A percentile compares a stretch with the other conserved stretches of the same genome.
These are phyloP conservation scores for Monosporozyma aquatica DNA, from an alignment of 805 yeast genomes.

Conservation along the genomic window DNA sequence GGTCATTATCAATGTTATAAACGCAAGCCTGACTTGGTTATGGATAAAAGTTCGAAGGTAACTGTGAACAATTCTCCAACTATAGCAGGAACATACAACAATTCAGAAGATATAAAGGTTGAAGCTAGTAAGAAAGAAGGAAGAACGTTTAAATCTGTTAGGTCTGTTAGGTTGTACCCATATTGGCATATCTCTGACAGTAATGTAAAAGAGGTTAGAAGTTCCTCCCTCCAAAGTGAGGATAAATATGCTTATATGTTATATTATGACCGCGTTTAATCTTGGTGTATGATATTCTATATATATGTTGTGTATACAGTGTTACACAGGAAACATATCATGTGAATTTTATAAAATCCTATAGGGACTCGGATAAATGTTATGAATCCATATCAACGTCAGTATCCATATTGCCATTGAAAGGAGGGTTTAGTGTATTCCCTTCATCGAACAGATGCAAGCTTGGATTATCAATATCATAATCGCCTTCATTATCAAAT, in stretches of 20 bases:
- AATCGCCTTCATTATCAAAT: conserved; percentile 8
- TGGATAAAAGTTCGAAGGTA: conserved; percentile 11
- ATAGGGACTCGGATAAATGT: too few relatives aligned
- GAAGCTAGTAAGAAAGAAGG: too few relatives aligned
- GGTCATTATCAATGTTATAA: conserved; percentile 91
- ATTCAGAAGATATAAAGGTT: background rate
- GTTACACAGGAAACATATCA: too few relatives aligned
- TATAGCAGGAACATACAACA: background rate
- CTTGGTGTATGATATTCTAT: too few relatives aligned
- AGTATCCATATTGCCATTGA: conserved; percentile 8
- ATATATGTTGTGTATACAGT: too few relatives aligned
- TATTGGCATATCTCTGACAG: conserved; percentile 86
- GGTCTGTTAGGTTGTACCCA: conserved; percentile 48
- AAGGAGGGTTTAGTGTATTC: background rate
- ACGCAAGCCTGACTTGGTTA: conserved; percentile 52
- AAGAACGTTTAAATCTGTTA: too few relatives aligned
- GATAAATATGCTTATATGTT: conserved; percentile 76
- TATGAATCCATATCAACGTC: conserved; percentile 13
- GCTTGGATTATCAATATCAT: conserved; percentile 8
- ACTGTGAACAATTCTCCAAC: background rate
- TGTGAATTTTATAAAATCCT: too few relatives aligned
- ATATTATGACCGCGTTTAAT: conserved; percentile 60
- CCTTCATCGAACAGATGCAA: background rate
- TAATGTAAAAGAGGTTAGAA: conserved; percentile 50
- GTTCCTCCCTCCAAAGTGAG: conserved; percentile 53